Conservation (phyloP, 2,329 filamentous ascomycete species). For the Aurifilum marmelostoma region DNA sequence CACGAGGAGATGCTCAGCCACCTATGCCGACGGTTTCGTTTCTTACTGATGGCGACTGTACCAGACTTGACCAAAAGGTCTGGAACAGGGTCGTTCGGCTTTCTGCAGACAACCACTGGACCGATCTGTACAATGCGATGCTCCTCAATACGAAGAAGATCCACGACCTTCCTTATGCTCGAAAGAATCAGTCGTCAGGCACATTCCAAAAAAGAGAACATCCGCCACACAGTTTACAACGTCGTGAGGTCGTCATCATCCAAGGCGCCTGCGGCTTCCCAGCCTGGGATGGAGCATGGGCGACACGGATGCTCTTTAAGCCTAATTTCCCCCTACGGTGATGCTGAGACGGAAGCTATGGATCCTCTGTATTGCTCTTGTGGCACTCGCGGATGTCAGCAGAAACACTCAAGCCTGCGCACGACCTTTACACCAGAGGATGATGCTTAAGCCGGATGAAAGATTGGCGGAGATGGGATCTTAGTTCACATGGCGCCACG, state of each 20-base stretch:
- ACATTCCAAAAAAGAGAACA: neutral
- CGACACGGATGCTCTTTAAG: neutral
- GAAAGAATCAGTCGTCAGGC: neutral
- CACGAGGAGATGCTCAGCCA: neutral
- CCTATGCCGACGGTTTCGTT: neutral
- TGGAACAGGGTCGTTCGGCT: neutral
- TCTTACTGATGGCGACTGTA: neutral
- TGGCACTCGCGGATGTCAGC: neutral
- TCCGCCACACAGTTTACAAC: neutral
- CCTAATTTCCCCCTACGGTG: neutral
- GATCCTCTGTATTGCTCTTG: neutral
- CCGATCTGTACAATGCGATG: neutral
- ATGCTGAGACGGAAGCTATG: neutral
- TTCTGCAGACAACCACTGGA: slow-evolving; percentile 1
- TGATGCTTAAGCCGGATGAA: neutral
- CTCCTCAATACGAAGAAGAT: neutral
- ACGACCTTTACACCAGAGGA: neutral
- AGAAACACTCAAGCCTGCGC: neutral
- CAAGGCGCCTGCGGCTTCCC: neutral
- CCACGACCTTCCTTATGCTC: neutral
- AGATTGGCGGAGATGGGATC: neutral
- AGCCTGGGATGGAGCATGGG: no score
- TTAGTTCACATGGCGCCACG: neutral
- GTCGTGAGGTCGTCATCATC: neutral
- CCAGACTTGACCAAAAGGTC: neutral